Evolutionary conservation across 1,139 yeast species (phyloP), one percentile per base, ranked within the genome.

Genomic region (Candida sanyaensis): DNA sequence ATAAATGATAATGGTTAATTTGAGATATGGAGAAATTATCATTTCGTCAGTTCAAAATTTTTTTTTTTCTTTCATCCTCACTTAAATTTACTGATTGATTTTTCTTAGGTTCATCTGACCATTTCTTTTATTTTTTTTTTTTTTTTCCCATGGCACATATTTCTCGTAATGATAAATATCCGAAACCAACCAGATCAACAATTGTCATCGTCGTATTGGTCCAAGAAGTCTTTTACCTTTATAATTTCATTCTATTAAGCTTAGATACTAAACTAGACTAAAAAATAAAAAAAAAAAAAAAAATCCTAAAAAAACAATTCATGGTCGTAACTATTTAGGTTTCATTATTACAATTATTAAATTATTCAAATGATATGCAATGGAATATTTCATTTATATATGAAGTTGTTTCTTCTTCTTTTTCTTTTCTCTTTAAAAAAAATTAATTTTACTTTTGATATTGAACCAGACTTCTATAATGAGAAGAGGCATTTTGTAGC

Each of bases 401-500:
- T 26, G 13, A 30, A 8, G 8, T 30, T 30, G 8, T 30, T 30
- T 30, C n/a, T 30, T 30, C 10, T 30, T 30, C 10, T 10, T 5
- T 30, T 6, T 30, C 13, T 30, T 5, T 30, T 30, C 10, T 10
- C 10, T 30, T 30, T 6, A 5, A 8, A 5, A n/a, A n/a, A 11
- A 10, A 17, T 30, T 30, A 8, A 5, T n/a, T 37, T 37, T 40
- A 36, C 30, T 42, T 40, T 44, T 34, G 43, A 11, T 44, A 32
- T 13, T 36, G 45, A 11, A 39, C 29, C 39, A 34, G 44, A 26
- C 41, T 41, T 29, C 39, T 41, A 21, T n/a, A 36, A 6, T 41
- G 39, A 11, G 33, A 26, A 17, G 44, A 41, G 12, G 39, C 27
- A 41, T 11, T 34, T 41, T 41, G 44, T 41, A 41, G 44, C 13